Base-by-base conservation (phyloP, 2,329 filamentous ascomycete species). In the Fusarium anguioides region DNA sequence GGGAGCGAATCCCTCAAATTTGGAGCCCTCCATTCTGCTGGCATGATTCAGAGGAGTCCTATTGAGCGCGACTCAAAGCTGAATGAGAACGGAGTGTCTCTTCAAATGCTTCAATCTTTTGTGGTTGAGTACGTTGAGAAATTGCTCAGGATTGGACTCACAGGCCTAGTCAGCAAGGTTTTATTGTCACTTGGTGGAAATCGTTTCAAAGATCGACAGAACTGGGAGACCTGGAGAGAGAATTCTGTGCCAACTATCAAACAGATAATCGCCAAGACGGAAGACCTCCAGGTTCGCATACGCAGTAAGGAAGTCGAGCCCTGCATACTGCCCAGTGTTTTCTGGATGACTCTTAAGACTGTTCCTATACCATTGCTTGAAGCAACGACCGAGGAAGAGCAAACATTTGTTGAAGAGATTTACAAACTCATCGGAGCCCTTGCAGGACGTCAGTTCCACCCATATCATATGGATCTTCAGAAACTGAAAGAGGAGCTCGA, bases 391-490 rank as follows among this genome's bases (percentile, higher is more conserved):
- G 37, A 37, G 15, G 62, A 71, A 20, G 40, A 41, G 4, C 9
- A 63, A 20, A 18, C 7, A 1, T 70, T 69, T 12, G 6, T 54
- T 5, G 36, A 50, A 7, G 49, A 65, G 21, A 33, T 75, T 4
- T 68, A 63, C 11, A 31, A 21, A 1, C 51, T 70, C 3, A 50
- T 73, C 4, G 46, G 52, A 3, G 17, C 21, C 24, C 68, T 75
- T 2, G 60, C 48, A 2, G 31, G 9, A 1, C 64, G 66, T 2
- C 58, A 31, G n/a, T 31, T 49, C 9, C 44, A 31, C 9, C 74
- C 70, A 1, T 75, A 75, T 20, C 74, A 75, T 31, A 37, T 49
- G 1, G 70, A 74, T 21, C 67, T 75, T 26, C 17, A 41, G 9
- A 35, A 41, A 2, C 46, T 72, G 8, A 72, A 66, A 20, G 36